Evolutionary conservation across 2,329 filamentous ascomycete species (phyloP).

Genomic region (Neoarthrinium moseri): DNA sequence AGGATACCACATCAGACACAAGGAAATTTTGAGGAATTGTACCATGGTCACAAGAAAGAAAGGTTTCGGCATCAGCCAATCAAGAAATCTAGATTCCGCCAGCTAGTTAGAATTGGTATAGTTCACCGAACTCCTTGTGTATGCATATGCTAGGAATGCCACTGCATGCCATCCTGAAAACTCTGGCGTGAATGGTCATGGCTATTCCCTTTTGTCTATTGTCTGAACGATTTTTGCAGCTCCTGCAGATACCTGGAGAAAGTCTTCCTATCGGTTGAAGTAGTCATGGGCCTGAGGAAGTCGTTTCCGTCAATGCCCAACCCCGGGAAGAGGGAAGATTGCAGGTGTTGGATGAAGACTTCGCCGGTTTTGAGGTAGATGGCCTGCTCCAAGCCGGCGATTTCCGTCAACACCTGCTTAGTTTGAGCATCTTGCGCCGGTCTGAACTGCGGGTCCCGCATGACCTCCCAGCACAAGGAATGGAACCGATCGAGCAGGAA

Average conservation of each 20-base stretch:
- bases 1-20: no score
- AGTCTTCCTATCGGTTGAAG: slow-evolving; percentile 56
- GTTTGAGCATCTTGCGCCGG: slow-evolving; percentile 81
- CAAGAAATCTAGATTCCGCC: no score
- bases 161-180: not conserved
- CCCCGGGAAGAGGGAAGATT: slow-evolving; percentile 60
- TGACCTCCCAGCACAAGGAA: slow-evolving; percentile 83
- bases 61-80: no score
- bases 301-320: slow-evolving; percentile 63
- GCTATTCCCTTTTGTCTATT: not conserved
- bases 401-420: slow-evolving; percentile 83
- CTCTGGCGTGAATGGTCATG: not conserved
- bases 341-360: slow-evolving; percentile 71
- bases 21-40: no score
- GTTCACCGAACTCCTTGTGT: slow-evolving; percentile 3
- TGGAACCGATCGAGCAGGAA: slow-evolving; percentile 92
- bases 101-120: slow-evolving; percentile 7
- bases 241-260: slow-evolving; percentile 64
- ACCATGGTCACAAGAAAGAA: no score
- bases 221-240: slow-evolving; percentile 29
- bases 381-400: slow-evolving; percentile 80
- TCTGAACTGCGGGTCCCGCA: slow-evolving; percentile 76
- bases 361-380: slow-evolving; percentile 90
- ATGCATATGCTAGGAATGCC: slow-evolving; percentile 5
- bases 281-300: slow-evolving; percentile 59